Base-by-base conservation (phyloP, 2,329 filamentous ascomycete species). In the Colletotrichum lupini region DNA sequence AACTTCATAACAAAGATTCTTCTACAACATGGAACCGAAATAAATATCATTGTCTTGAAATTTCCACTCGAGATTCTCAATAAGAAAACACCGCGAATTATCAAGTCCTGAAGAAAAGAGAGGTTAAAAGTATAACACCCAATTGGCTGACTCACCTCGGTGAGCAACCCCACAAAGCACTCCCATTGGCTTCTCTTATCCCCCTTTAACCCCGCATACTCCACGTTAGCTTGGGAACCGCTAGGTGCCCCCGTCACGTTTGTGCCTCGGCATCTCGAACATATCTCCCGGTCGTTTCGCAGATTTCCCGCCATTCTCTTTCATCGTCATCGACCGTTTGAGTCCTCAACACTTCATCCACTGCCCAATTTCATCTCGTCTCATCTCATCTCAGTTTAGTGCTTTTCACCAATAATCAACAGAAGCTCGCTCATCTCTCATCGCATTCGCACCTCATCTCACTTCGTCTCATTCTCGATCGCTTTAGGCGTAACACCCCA, bases 121-220 rank as follows among this genome's bases (percentile, higher is more conserved):
- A 72, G 24, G 57, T 63, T 42, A 8, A 14, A 71, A 61, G 71
- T 73, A 61, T 73, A 66, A 71, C 61, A 73, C 71, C 61, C 57
- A 30, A 73, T 73, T 73, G 71, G 71, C 56, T 16, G 24, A 5
- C 61, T 37, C 61, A 26, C 57, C 30, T n/a, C 3, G 56, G 53
- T 59, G 52, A 58, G 28, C 6, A 12, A 32, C 12, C 60, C 59
- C 59, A 46, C 12, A 24, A 19, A 52, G 24, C 26, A 19, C 28
- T 32, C 19, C 16, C 14, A 68, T 59, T 42, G 69, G 52, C 19
- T 35, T 24, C 5, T 1, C 42, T 24, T 24, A 12, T 22, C 8
- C 46, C 56, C 52, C 30, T 16, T 42, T n/a, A 46, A 57, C 37
- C 59, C 52, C 53, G 37, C 52, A 46, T 12, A 19, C 26, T 62